phyloP scores from a whole-genome alignment of 768 basidiomycete species.

The Galerina sulciceps region DNA sequence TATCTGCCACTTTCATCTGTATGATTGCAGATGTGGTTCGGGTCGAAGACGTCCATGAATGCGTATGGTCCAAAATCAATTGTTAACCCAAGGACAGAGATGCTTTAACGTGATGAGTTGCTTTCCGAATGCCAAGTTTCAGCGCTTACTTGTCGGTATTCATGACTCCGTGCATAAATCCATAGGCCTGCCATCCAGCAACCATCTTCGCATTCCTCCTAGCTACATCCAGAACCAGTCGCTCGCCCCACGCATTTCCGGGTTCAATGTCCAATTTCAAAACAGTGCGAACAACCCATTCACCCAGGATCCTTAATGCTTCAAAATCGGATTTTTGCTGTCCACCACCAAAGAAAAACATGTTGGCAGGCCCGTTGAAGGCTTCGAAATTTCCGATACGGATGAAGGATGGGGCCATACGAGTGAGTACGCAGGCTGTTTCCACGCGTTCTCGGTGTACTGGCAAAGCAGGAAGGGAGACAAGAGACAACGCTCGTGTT shows the following conservation, averaged over 20 bases:
- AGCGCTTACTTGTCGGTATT: constrained; percentile 88
- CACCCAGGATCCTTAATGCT: constrained; percentile 70
- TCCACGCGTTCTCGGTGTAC: constrained; percentile 80
- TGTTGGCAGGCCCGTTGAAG: constrained; percentile 67
- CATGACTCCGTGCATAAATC: constrained; percentile 96
- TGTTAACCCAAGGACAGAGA: constrained; percentile 75
- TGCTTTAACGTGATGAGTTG: constrained; percentile 41
- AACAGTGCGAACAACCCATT: constrained; percentile 73
- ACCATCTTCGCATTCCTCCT: constrained; percentile 91
- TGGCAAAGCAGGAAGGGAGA: constrained; percentile 71
- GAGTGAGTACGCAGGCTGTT: constrained; percentile 74
- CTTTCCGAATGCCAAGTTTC: background rate
- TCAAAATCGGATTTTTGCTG: constrained; percentile 80
- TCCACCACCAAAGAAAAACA: constrained; percentile 77
- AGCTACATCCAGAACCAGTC: constrained; percentile 77
- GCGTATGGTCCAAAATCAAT: constrained; percentile 90
- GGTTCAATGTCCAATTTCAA: constrained; percentile 50
- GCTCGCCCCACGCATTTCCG: constrained; percentile 68
- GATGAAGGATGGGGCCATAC: constrained; percentile 88
- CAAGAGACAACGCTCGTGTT: constrained; percentile 82
- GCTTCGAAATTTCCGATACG: constrained; percentile 93
- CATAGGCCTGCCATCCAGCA: constrained; percentile 94
- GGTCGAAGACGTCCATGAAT: constrained; percentile 93
- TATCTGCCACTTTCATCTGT: constrained; percentile 80
- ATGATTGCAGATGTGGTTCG: constrained; percentile 90